Base-by-base conservation (phyloP, 2,329 filamentous ascomycete genomes). In the Colletotrichum endophyticum region DNA sequence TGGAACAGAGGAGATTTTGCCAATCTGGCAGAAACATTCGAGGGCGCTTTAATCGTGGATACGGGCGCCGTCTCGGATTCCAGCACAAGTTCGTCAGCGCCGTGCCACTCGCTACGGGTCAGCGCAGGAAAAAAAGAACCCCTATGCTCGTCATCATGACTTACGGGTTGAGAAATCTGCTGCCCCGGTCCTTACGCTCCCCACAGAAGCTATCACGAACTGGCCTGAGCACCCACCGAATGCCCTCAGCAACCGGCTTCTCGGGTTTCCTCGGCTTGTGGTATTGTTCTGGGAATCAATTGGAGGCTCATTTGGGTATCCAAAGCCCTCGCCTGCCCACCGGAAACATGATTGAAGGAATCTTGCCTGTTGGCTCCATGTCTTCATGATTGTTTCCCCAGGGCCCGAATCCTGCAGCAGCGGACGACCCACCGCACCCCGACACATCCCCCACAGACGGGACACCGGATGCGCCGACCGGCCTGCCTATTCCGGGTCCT, bases 401-500 rank as follows among this genome's bases (percentile, higher is more conserved):
- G 64, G 70, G 57, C 44, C 59, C 34, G 66, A 70, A 66, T 76
- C 74, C 74, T 76, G 70, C 64, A 66, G 49, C 30, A 39, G 28
- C 59, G 44, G 44, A 61, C 53, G 64, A 76, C 57, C 66, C 72
- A 67, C 64, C 61, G 30, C 59, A 73, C 64, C 73, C 73, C 74
- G 70, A 27, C 59, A 44, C 57, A 64, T 75, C 72, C 72, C 70
- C 75, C 75, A 57, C 72, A 75, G 25, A 70, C 72, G 72, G 62
- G 56, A 75, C 61, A 64, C 71, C 66, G 71, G 71, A 66, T 76
- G 61, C 66, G 62, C 49, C 72, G 74, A 75, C 74, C 74, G 75
- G 75, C 72, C 75, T 77, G 75, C 72, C 75, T 77, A 63, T 71
- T 77, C 61, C 53, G 67, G 74, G 70, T 30, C 57, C 16, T 67